phyloP scores from a whole-genome alignment of 441 rosid species.

The Codiaeum variegatum region DNA sequence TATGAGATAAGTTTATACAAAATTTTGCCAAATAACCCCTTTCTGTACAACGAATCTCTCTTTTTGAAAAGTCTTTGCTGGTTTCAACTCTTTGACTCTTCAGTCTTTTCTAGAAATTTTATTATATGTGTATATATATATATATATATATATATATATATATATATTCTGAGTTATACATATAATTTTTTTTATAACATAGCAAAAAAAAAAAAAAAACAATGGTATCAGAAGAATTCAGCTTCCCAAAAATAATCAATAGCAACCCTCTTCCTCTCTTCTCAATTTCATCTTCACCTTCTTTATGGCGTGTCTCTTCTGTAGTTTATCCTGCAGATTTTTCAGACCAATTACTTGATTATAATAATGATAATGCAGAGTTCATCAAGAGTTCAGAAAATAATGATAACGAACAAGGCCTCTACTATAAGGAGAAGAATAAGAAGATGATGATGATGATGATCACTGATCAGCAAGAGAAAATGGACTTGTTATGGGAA shows the following conservation, averaged over 20 bases:
- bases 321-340: conserved; percentile 27
- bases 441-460: too few relatives aligned
- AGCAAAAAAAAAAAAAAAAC: not conserved
- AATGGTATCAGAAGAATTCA: conserved; percentile 37
- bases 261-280: conserved; percentile 24
- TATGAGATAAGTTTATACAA: too few relatives aligned
- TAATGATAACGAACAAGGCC: too few relatives aligned
- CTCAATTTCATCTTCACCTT: conserved; percentile 26
- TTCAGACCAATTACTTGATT: not conserved
- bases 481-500: conserved; percentile 50
- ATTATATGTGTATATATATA: too few relatives aligned
- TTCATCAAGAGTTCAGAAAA: too few relatives aligned
- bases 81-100: not conserved
- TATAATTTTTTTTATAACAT: too few relatives aligned
- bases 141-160: too few relatives aligned
- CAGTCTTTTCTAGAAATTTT: too few relatives aligned
- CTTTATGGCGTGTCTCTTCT: conserved; percentile 44
- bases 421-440: too few relatives aligned
- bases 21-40: too few relatives aligned
- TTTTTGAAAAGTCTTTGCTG: not conserved
- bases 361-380: not conserved
- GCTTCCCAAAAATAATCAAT: conserved; percentile 37
- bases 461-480: conserved; percentile 12
- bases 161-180: too few relatives aligned
- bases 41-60: not conserved